Conservation (phyloP, 495 filamentous ascomycete genomes). For the Hypoxylon crocopeplum region DNA sequence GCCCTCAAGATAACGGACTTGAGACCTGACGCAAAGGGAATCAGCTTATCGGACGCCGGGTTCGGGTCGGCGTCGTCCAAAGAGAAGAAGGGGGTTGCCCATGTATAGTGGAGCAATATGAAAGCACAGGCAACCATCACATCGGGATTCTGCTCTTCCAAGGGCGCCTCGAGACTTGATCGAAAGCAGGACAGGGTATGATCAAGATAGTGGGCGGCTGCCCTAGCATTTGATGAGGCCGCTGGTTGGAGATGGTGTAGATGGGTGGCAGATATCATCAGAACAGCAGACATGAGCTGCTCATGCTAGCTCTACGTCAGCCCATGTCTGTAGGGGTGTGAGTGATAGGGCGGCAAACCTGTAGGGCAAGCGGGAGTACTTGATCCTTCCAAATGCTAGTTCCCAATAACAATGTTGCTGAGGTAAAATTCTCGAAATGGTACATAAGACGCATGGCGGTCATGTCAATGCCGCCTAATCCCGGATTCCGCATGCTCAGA, state of each 20-base stretch:
- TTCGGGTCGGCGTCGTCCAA: neutral
- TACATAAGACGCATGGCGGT: conserved; percentile 7
- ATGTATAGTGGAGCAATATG: conserved; percentile 7
- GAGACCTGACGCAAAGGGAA: conserved; percentile 4
- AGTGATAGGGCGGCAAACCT: neutral
- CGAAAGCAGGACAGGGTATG: conserved; percentile 11
- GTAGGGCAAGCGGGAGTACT: conserved; percentile 4
- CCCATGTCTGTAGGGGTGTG: neutral
- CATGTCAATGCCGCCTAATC: neutral
- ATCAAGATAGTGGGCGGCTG: conserved; percentile 1
- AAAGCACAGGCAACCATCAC: conserved; percentile 5
- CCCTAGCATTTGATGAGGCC: neutral
- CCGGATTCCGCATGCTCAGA: too few species aligned
- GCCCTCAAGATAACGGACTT: conserved; percentile 1
- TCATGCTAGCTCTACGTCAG: neutral
- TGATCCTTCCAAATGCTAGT: neutral
- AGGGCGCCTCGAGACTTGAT: neutral
- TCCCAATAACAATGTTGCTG: conserved; percentile 4
- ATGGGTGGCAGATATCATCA: conserved; percentile 8
- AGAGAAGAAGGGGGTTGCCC: conserved; percentile 8
- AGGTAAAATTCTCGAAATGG: conserved; percentile 5
- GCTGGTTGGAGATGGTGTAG: conserved; percentile 2
- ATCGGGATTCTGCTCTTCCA: neutral
- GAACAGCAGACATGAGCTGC: conserved; percentile 4
- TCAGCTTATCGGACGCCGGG: neutral